Evolutionary conservation across 2,329 filamentous ascomycete genomes (phyloP), one percentile per base, ranked within the genome.

Genomic region (Talaromyces sp.): DNA sequence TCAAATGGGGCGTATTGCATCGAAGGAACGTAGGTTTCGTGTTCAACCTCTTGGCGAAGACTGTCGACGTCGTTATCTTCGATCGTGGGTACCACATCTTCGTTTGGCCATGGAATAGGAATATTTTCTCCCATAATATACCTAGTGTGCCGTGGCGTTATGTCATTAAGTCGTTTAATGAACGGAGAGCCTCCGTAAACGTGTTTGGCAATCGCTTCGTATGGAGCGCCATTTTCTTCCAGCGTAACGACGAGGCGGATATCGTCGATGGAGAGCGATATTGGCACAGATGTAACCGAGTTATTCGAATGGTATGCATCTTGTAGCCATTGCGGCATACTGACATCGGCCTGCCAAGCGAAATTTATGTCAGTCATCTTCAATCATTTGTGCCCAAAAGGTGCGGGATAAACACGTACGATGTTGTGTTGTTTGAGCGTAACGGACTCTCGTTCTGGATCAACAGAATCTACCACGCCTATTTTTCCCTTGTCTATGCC

Each of bases 401-500:
- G 49, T 26, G 49, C 14, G 17, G 35, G 49, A 29, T 19, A 52
- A 24, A 52, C 26, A 49, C 46, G 24, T 69, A 92, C 90, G 80
- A 83, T 80, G 70, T 89, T 86, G 62, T 87, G 67, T 26, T 82
- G 84, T 63, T 85, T 80, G 50, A 93, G 76, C n/a, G 76, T 80
- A 52, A 91, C 78, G 63, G 82, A 82, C 63, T 85, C 87, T 52
- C 76, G 78, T 11, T 81, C 74, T 4, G 70, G 63, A 65, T 85
- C 77, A 52, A 96, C 78, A 1, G 78, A 73, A 62, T 73, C 74
- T 51, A 98, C 84, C n/a, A 79, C 78, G 56, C 90, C 90, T 75
- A 99, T 95, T 78, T 88, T 90, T 69, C 92, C 92, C 78, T 87
- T 89, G 69, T 95, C 89, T 38, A 82, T 83, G 9, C 93, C 93